Evolutionary conservation across 2,329 filamentous ascomycete species (phyloP), one percentile per base, ranked within the genome.

Genomic region (Aspergillus eucalypticola): DNA sequence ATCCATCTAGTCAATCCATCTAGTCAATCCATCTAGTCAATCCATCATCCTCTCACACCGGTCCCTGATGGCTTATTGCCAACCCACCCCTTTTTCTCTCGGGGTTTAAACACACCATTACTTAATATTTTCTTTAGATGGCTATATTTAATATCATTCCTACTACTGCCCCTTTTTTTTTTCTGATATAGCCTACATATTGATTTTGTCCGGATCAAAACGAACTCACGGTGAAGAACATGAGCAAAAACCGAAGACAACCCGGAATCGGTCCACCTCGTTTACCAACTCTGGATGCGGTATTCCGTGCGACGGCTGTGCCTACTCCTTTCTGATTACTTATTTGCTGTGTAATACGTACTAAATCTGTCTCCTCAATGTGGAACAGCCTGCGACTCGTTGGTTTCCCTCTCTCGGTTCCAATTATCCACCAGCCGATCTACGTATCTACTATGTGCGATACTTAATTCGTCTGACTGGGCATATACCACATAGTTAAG

Each of bases 261-360:
- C 29, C 41, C 21, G 35, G 39, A 8, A 23, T 54, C 52, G 52
- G 38, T 54, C 52, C 52, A 54, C 52, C 52, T 54, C 39, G 39
- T 42, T 42, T 54, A 42, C 25, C 6, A 41, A 19, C 17, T 42
- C 38, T 41, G 25, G 38, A 32, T 54, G 38, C 38, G 52, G 21
- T 42, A 17, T 25, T 44, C 38, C 52, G 53, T 46, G 29, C n/a
- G 42, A 46, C 53, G 53, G 53, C 23, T 42, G 27, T 32, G 25
- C n/a, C 42, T 54, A 17, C n/a, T 25, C 17, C 32, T 35, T 35
- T 39, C 29, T 13, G 46, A 21, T 25, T 5, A 19, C 10, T 42
- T 23, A 19, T 19, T 42, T 23, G 21, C 23, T 27, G 46, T 50
- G 46, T n/a, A 50, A 50, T 27, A 49, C 19, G 32, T 27, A 49